Percentiles rank a stretch among this genome's conserved stretches.
Evolutionary conservation across 176 grass and related monocot genomes (phyloP).

Genomic region (Phragmites australis): DNA sequence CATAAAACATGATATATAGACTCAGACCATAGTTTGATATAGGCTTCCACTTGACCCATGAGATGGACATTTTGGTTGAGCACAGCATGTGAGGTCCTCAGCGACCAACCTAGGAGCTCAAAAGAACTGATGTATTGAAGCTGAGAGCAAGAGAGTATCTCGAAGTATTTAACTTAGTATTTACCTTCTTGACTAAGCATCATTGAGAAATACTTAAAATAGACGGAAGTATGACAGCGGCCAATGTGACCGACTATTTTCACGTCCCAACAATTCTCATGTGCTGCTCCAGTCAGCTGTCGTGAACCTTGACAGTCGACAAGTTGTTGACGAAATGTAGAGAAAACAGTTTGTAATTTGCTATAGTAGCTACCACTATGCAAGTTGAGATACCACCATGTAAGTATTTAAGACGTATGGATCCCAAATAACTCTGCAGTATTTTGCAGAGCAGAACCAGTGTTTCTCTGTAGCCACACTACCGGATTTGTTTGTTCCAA

Average conservation of each 20-base stretch:
- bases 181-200: not conserved
- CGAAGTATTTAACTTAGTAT: not conserved
- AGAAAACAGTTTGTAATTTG: not conserved
- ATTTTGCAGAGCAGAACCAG: not conserved
- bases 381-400: not conserved
- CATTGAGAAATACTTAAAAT: not conserved
- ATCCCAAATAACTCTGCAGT: not conserved
- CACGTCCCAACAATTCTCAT: not conserved
- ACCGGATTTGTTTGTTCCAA: not conserved
- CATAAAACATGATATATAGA: not conserved
- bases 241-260: not conserved
- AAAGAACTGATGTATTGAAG: not conserved
- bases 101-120: not conserved
- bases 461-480: not conserved
- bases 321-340: not conserved
- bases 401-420: not conserved
- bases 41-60: slow-evolving; percentile 6
- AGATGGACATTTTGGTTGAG: not conserved
- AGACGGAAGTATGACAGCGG: not conserved
- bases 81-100: slow-evolving; percentile 20
- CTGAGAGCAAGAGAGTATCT: not conserved
- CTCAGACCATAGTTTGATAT: not conserved
- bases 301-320: not conserved
- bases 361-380: not conserved
- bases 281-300: slow-evolving; percentile 6